phyloP scores from a whole-genome alignment of 169 alveolate species.

The Eimeria acervulina region DNA sequence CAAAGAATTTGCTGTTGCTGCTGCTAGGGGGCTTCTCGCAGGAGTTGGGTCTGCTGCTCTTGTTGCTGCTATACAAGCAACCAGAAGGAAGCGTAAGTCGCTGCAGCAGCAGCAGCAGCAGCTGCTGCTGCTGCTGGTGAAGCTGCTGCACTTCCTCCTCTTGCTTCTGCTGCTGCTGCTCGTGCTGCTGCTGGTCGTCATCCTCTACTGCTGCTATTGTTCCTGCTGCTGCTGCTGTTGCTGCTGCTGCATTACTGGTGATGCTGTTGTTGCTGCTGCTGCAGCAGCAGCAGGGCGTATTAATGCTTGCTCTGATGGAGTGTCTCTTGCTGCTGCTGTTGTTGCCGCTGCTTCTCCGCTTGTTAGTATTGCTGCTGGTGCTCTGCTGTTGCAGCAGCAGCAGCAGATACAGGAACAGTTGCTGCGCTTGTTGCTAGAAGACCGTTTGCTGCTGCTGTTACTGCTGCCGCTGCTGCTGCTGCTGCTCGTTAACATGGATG shows the following conservation, averaged over 20 bases:
- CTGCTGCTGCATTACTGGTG: not conserved
- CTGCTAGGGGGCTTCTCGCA: not conserved
- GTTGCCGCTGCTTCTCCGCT: not conserved
- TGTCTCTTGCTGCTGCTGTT: not conserved
- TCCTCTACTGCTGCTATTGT: not conserved
- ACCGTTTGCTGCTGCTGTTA: slow-evolving; percentile 6
- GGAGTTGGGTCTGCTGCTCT: not conserved
- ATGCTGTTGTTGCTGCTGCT: too few species aligned
- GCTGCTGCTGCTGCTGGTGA: slow-evolving; percentile 3
- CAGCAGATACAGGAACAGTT: not conserved
- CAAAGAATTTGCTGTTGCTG: not conserved
- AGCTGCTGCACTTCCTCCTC: not conserved
- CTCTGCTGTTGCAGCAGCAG: not conserved
- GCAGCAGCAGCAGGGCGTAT: not conserved
- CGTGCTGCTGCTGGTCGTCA: slow-evolving; percentile 15
- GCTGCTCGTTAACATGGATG: not conserved
- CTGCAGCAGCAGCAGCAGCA: not conserved
- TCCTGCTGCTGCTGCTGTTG: slow-evolving; percentile 19
- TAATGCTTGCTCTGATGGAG: not conserved
- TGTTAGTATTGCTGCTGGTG: not conserved
- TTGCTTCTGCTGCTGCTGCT: not conserved
- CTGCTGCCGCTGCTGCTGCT: slow-evolving; percentile 30
- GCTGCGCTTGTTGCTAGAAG: not conserved
- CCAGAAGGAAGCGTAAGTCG: not conserved
- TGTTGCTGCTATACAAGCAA: not conserved